phyloP scores from a whole-genome alignment of 371 early-diverging fungal genomes.

The Umbelopsis sp. region DNA sequence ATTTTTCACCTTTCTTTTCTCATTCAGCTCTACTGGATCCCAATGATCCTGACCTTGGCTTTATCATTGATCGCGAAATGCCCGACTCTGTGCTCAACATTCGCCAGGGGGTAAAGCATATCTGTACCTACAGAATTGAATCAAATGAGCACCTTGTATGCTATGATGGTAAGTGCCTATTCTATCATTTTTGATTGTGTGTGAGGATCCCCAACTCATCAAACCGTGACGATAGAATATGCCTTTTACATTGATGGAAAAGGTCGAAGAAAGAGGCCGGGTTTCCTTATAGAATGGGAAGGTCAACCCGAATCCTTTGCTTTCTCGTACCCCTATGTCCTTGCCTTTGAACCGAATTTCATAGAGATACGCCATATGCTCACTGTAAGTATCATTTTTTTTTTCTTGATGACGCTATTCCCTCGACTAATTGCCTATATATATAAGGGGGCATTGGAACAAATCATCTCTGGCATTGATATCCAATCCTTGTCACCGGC shows the following conservation, averaged over 20 bases:
- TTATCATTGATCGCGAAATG: slow-evolving; percentile 47
- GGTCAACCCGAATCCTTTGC: slow-evolving; percentile 48
- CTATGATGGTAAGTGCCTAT: slow-evolving; percentile 42
- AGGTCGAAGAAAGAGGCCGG: slow-evolving; percentile 41
- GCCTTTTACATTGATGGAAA: slow-evolving; percentile 55
- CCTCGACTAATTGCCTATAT: background rate
- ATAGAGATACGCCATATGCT: slow-evolving; percentile 50
- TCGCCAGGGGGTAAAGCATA: slow-evolving; percentile 41
- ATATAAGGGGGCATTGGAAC: slow-evolving; percentile 58
- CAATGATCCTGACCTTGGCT: slow-evolving; percentile 35
- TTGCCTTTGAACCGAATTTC: slow-evolving; percentile 49
- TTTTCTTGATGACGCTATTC: too few species aligned
- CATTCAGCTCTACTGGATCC: slow-evolving; percentile 45
- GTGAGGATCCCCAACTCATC: background rate
- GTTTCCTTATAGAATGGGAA: slow-evolving; percentile 53
- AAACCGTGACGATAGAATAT: slow-evolving; percentile 33
- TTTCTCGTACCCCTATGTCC: slow-evolving; percentile 45
- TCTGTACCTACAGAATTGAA: slow-evolving; percentile 39
- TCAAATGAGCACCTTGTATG: slow-evolving; percentile 47
- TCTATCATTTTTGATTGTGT: background rate
- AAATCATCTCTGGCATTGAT: slow-evolving; percentile 64
- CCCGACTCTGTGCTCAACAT: slow-evolving; percentile 35
- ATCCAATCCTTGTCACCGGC: slow-evolving; percentile 58
- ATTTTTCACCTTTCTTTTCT: background rate
- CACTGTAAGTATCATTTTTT: slow-evolving; percentile 34